A percentile compares a stretch with the other conserved stretches of the same genome.
Evolutionary conservation across 768 basidiomycete genomes (phyloP).

Genomic region (Cystofilobasidium macerans): DNA sequence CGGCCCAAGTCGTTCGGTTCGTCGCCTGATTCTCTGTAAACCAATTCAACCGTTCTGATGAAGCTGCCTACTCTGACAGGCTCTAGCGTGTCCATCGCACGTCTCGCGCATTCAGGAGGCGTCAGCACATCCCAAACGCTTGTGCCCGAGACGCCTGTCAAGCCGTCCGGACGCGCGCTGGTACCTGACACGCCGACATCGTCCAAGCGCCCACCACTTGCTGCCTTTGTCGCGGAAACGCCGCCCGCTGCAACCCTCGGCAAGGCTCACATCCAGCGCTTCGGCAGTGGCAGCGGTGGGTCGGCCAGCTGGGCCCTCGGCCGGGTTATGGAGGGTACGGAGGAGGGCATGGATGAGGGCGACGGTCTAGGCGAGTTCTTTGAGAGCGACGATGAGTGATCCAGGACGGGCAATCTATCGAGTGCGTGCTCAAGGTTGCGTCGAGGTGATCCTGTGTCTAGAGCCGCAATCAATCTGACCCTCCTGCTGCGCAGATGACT

Average conservation of each 20-base stretch:
- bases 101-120: background rate
- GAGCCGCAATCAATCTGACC: too few relatives aligned
- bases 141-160: slow-evolving; percentile 5
- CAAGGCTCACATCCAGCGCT: background rate
- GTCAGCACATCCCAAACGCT: background rate
- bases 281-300: background rate
- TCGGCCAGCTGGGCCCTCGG: background rate
- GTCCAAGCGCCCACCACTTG: too few relatives aligned
- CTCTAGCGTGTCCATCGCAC: background rate
- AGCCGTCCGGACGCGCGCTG: background rate
- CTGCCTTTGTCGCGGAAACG: background rate
- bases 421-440: too few relatives aligned
- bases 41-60: too few relatives aligned
- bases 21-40: background rate
- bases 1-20: background rate
- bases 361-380: background rate
- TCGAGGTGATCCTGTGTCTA: too few relatives aligned
- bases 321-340: background rate
- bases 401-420: too few relatives aligned
- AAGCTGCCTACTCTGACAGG: too few relatives aligned
- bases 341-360: background rate
- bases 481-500: too few relatives aligned
- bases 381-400: background rate
- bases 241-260: background rate
- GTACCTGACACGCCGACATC: background rate